These are phyloP conservation scores for Apiospora pterosperma DNA, from an alignment of 2,329 filamentous ascomycete species.

Conservation along the genomic window DNA sequence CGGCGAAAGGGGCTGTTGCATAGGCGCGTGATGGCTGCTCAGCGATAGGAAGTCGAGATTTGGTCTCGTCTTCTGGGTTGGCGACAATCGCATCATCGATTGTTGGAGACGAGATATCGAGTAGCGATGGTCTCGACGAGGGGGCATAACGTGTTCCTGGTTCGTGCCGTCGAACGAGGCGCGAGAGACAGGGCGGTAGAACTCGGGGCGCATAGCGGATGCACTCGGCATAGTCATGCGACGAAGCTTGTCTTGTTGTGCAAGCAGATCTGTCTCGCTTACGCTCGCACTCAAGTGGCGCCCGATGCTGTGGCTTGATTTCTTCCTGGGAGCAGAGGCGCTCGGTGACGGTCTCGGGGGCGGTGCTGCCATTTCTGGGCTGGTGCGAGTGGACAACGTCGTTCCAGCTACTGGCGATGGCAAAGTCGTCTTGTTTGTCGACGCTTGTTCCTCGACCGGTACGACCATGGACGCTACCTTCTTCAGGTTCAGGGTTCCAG, in stretches of 20 bases:
- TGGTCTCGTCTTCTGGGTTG: constrained; percentile 30
- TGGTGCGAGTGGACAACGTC: constrained; percentile 33
- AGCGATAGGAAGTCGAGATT: constrained; percentile 61
- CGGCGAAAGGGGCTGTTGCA: constrained; percentile 48
- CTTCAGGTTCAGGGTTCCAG: constrained; percentile 53
- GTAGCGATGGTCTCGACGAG: constrained; percentile 45
- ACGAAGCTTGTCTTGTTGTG: constrained; percentile 55
- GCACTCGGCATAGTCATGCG: constrained; percentile 52
- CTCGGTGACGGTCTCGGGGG: constrained; percentile 32
- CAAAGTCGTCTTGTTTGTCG: neutral
- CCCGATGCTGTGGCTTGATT: constrained; percentile 35
- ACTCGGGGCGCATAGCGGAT: constrained; percentile 30
- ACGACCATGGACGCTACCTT: constrained; percentile 50
- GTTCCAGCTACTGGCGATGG: constrained; percentile 19
- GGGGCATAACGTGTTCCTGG: constrained; percentile 33
- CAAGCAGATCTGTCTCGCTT: constrained; percentile 51
- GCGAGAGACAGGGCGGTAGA: constrained; percentile 39
- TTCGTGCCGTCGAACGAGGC: constrained; percentile 46
- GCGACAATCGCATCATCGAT: constrained; percentile 33
- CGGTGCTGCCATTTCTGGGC: constrained; percentile 36
- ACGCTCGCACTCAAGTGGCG: constrained; percentile 39
- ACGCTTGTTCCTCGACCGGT: constrained; percentile 35
- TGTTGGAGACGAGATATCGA: constrained; percentile 42
- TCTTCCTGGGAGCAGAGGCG: constrained; percentile 27
- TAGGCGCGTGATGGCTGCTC: neutral